Percentiles rank a stretch among this genome's conserved stretches.
These are phyloP conservation scores for Ceratobasidium sp. DNA, from an alignment of 1,284 basidiomycete species.

Conservation along the genomic window DNA sequence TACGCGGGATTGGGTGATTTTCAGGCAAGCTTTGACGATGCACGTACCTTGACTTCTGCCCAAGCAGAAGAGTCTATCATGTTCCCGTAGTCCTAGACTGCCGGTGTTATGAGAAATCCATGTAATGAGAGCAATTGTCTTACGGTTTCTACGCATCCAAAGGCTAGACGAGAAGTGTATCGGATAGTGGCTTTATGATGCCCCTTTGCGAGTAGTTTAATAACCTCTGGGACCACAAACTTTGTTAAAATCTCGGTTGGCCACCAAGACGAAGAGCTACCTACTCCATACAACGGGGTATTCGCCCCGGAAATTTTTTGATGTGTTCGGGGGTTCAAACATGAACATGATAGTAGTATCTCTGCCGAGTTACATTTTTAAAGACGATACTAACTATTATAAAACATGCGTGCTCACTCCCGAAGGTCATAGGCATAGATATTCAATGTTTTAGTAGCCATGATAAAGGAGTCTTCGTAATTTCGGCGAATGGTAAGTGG, in stretches of 20 bases:
- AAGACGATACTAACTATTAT: neutral
- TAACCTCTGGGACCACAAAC: neutral
- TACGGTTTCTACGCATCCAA: slow-evolving; percentile 20
- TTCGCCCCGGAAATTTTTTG: neutral
- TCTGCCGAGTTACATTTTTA: neutral
- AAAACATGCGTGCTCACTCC: neutral
- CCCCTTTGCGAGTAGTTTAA: slow-evolving; percentile 3
- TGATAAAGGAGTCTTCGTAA: neutral
- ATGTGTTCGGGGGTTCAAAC: slow-evolving; percentile 32
- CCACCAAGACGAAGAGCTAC: neutral
- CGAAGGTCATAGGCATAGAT: slow-evolving; percentile 27
- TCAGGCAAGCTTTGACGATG: neutral
- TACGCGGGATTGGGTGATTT: neutral
- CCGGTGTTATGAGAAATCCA: neutral
- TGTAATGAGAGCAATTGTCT: neutral
- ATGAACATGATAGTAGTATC: slow-evolving; percentile 19
- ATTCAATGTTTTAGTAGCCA: slow-evolving; percentile 31
- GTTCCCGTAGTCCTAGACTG: slow-evolving; percentile 9
- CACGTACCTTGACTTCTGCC: slow-evolving; percentile 9
- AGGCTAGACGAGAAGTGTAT: slow-evolving; percentile 8
- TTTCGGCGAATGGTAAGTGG: neutral
- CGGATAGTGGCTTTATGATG: neutral
- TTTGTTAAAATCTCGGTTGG: neutral
- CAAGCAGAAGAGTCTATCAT: slow-evolving; percentile 8
- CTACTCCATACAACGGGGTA: slow-evolving; percentile 29